Evolutionary conservation across 176 grass and related monocot genomes (phyloP).

Genomic region (Zea mays): DNA sequence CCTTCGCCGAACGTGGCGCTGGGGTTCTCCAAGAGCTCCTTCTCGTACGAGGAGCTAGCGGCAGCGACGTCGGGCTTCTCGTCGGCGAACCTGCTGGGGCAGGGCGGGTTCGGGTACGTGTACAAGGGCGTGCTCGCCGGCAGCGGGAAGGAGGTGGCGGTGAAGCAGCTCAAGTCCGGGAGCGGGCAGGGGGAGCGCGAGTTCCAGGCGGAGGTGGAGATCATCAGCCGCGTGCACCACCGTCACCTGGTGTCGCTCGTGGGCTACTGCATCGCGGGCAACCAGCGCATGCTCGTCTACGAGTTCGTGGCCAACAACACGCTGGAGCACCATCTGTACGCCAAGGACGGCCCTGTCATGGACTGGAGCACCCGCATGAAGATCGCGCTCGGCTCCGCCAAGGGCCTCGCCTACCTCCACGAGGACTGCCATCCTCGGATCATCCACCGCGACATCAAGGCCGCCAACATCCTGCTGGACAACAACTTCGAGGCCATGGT

Average conservation of each 20-base stretch:
- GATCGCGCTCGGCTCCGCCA: constrained; percentile 52
- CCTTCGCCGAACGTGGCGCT: constrained; percentile 42
- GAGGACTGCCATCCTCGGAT: constrained; percentile 57
- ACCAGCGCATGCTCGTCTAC: constrained; percentile 53
- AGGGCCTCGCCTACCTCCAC: constrained; percentile 52
- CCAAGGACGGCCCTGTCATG: constrained; percentile 34
- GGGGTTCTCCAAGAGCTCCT: constrained; percentile 53
- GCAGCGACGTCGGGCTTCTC: constrained; percentile 45
- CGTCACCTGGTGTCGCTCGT: constrained; percentile 54
- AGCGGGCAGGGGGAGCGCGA: constrained; percentile 61
- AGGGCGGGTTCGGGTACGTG: constrained; percentile 63
- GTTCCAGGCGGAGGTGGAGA: constrained; percentile 68
- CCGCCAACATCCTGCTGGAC: constrained; percentile 59
- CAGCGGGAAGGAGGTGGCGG: constrained; percentile 53
- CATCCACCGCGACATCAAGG: constrained; percentile 69
- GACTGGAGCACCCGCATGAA: constrained; percentile 43
- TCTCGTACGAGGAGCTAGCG: constrained; percentile 44
- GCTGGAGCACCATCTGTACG: constrained; percentile 49
- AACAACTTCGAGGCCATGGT: constrained; percentile 58
- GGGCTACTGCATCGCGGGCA: constrained; percentile 54
- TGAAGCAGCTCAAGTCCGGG: constrained; percentile 62
- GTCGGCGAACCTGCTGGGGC: constrained; percentile 41
- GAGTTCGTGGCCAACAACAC: constrained; percentile 60
- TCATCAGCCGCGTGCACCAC: constrained; percentile 63
- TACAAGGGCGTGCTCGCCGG: constrained; percentile 53